These are phyloP conservation scores for Fusarium haematococcum DNA, from an alignment of 2,329 filamentous ascomycete species.

Conservation along the genomic window DNA sequence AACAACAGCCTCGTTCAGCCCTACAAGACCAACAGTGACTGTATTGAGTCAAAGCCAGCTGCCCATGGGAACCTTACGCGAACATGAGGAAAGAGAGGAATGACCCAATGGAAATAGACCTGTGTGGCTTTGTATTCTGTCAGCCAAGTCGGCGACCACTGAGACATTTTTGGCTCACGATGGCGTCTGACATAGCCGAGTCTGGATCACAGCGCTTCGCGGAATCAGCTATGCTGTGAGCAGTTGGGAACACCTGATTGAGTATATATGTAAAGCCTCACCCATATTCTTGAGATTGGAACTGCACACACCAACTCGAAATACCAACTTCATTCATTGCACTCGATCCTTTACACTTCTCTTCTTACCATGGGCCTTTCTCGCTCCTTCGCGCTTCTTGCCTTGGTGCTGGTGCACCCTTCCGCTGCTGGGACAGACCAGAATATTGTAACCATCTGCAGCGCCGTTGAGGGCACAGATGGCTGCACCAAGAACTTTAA, in stretches of 20 bases:
- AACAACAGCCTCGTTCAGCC: background rate
- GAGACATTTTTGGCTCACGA: background rate
- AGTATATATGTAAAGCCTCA: background rate
- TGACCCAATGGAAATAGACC: background rate
- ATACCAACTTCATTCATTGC: background rate
- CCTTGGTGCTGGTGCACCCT: background rate
- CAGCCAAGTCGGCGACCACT: background rate
- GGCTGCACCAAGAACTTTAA: conserved; percentile 15
- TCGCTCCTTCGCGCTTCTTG: background rate
- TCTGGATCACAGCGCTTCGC: background rate
- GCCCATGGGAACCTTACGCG: background rate
- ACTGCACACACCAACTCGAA: background rate
- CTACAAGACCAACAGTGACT: background rate
- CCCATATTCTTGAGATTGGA: background rate
- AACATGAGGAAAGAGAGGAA: background rate
- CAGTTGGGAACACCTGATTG: background rate
- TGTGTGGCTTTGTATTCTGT: background rate
- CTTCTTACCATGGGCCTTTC: background rate
- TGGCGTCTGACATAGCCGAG: background rate
- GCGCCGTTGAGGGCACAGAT: conserved; percentile 26
- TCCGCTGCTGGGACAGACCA: conserved; percentile 19
- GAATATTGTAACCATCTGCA: conserved; percentile 20
- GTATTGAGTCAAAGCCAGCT: background rate
- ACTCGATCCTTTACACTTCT: background rate
- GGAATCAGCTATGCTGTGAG: too few relatives aligned